phyloP scores from a whole-genome alignment of 2,329 filamentous ascomycete genomes.

The Alternaria burnsii region DNA sequence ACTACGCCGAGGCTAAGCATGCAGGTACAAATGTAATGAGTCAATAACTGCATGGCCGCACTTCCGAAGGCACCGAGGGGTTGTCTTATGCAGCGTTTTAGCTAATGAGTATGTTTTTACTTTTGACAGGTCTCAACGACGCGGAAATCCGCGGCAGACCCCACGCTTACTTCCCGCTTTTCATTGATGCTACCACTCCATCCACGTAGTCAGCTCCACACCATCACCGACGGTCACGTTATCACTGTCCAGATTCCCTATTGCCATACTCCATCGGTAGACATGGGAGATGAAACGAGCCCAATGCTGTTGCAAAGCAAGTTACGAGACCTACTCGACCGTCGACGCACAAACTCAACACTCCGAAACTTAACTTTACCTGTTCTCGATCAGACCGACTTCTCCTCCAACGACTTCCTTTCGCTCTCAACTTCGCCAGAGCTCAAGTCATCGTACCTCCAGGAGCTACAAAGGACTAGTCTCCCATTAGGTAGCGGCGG shows the following conservation, averaged over 20 bases:
- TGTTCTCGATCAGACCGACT: slow-evolving; percentile 59
- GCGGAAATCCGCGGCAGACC: slow-evolving; percentile 12
- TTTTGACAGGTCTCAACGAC: background rate
- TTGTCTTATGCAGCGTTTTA: slow-evolving; percentile 6
- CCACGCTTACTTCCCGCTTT: slow-evolving; percentile 7
- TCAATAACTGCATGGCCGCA: slow-evolving; percentile 7
- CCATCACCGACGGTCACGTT: slow-evolving; percentile 4
- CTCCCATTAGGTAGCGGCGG: slow-evolving; percentile 65
- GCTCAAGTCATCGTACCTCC: slow-evolving; percentile 60
- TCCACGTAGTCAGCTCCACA: background rate
- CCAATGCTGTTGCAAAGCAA: slow-evolving; percentile 30
- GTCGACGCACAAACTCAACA: slow-evolving; percentile 49
- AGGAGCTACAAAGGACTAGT: slow-evolving; percentile 52
- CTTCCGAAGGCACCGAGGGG: slow-evolving; percentile 5
- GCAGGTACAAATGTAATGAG: slow-evolving; percentile 17
- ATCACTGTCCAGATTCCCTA: background rate
- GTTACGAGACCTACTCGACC: slow-evolving; percentile 47
- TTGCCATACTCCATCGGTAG: background rate
- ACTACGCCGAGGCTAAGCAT: slow-evolving; percentile 8
- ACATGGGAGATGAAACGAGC: slow-evolving; percentile 16
- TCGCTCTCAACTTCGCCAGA: slow-evolving; percentile 61
- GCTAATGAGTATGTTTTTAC: slow-evolving; percentile 9
- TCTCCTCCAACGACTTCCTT: slow-evolving; percentile 73
- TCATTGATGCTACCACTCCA: background rate
- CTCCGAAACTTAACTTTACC: slow-evolving; percentile 42